Conservation (phyloP, 192 early-diverging fungal genomes). For the Coemansia sp. region DNA sequence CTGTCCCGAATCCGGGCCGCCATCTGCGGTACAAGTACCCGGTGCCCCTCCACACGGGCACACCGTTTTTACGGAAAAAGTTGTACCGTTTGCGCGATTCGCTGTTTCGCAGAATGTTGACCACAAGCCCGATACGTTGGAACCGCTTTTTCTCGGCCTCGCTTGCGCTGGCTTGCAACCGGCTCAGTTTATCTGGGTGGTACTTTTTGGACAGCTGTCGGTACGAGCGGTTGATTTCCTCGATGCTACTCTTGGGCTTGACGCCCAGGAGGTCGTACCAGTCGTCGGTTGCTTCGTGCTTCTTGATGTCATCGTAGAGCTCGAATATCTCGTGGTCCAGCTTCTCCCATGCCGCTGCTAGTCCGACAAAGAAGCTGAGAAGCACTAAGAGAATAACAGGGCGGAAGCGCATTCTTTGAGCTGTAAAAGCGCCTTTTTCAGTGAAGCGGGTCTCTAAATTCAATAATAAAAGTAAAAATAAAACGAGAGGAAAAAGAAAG, state of each 20-base stretch:
- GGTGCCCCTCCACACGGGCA: conserved; percentile 79
- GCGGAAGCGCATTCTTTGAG: conserved; percentile 12
- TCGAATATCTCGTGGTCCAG: conserved; percentile 84
- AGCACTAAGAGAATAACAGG: conserved; percentile 3
- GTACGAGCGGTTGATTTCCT: conserved; percentile 69
- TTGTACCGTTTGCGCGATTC: conserved; percentile 72
- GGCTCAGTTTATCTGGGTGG: conserved; percentile 77
- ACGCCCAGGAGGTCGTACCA: conserved; percentile 73
- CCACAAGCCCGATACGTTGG: conserved; percentile 65
- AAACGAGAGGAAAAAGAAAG: neutral
- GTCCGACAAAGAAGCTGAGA: conserved; percentile 10
- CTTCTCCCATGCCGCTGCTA: conserved; percentile 51
- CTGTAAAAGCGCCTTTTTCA: neutral
- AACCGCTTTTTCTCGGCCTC: conserved; percentile 61
- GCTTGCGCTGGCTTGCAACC: conserved; percentile 19
- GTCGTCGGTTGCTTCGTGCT: conserved; percentile 56
- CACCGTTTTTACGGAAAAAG: conserved; percentile 80
- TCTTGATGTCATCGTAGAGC: conserved; percentile 74
- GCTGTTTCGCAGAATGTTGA: conserved; percentile 65
- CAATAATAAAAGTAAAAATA: neutral
- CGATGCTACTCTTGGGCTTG: conserved; percentile 53
- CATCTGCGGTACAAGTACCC: conserved; percentile 74
- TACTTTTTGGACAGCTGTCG: conserved; percentile 67
- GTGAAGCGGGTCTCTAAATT: too few relatives aligned
- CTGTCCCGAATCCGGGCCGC: conserved; percentile 68